Percentiles rank a stretch among this genome's conserved stretches.
These are phyloP conservation scores for Apium graveolens DNA, from an alignment of 129 eudicot species.

Conservation along the genomic window DNA sequence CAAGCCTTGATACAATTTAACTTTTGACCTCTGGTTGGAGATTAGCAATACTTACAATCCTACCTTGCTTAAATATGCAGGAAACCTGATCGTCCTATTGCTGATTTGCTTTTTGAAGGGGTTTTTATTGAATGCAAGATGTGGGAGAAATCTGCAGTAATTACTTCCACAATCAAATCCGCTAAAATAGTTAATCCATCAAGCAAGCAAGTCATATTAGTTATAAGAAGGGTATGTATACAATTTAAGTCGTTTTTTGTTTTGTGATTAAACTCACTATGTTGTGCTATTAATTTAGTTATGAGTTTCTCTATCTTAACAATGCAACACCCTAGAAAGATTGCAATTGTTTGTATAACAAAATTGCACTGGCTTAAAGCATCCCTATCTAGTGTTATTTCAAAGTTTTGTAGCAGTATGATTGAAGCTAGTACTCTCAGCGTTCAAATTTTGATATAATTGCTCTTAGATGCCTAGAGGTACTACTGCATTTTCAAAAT, in stretches of 20 bases:
- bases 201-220: conserved; percentile 42
- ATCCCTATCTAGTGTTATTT: background rate
- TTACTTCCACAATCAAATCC: conserved; percentile 43
- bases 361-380: background rate
- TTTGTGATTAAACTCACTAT: background rate
- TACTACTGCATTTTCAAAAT: background rate
- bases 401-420: background rate
- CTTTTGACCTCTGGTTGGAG: background rate
- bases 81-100: conserved; percentile 42
- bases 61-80: conserved; percentile 29
- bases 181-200: conserved; percentile 52
- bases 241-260: background rate
- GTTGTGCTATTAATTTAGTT: background rate
- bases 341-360: background rate
- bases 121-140: conserved; percentile 50
- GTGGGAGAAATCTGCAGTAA: conserved; percentile 59
- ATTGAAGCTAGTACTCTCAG: background rate
- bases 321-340: background rate
- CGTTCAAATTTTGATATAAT: background rate
- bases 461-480: background rate
- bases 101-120: conserved; percentile 41
- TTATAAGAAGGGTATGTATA: conserved; percentile 47
- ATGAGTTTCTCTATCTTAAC: background rate
- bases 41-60: background rate
- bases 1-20: background rate